Evolutionary conservation across 2,329 filamentous ascomycete genomes (phyloP).

Genomic region (Thielaviopsis populi): DNA sequence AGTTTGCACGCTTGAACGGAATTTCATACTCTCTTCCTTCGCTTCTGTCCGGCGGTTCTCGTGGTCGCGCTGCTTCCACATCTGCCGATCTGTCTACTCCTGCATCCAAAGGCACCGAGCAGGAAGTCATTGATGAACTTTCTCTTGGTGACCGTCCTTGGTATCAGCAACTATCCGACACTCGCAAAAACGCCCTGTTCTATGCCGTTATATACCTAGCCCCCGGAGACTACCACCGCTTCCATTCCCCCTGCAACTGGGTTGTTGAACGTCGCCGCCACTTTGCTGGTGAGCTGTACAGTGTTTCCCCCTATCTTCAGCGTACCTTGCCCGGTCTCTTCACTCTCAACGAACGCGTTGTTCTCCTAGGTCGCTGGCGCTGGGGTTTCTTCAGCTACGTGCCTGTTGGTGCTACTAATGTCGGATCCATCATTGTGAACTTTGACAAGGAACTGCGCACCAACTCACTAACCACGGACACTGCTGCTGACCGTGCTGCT

Average conservation of each 20-base stretch:
- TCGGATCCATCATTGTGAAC: slow-evolving; percentile 91
- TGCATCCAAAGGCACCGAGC: slow-evolving; percentile 65
- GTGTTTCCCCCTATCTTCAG: slow-evolving; percentile 87
- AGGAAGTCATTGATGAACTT: slow-evolving; percentile 49
- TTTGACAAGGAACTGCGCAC: slow-evolving; percentile 90
- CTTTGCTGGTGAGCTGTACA: slow-evolving; percentile 92
- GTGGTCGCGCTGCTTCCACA: slow-evolving; percentile 22
- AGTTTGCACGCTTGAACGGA: slow-evolving; percentile 87
- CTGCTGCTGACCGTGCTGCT: slow-evolving; percentile 72
- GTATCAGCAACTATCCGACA: slow-evolving; percentile 47
- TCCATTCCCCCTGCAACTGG: slow-evolving; percentile 92
- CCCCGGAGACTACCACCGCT: slow-evolving; percentile 94
- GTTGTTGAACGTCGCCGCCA: slow-evolving; percentile 90
- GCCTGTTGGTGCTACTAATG: slow-evolving; percentile 91
- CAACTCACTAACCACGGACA: slow-evolving; percentile 85
- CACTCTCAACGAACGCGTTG: slow-evolving; percentile 90
- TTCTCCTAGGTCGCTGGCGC: slow-evolving; percentile 83
- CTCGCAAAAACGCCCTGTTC: slow-evolving; percentile 55
- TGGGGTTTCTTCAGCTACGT: slow-evolving; percentile 97
- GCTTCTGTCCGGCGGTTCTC: slow-evolving; percentile 62
- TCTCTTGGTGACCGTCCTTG: slow-evolving; percentile 56
- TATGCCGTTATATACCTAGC: slow-evolving; percentile 87
- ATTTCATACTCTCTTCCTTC: slow-evolving; percentile 88
- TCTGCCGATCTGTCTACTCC: slow-evolving; percentile 56
- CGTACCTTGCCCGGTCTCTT: slow-evolving; percentile 86